These are phyloP conservation scores for Colletotrichum cuscutae DNA, from an alignment of 2,329 filamentous ascomycete species.

Conservation along the genomic window DNA sequence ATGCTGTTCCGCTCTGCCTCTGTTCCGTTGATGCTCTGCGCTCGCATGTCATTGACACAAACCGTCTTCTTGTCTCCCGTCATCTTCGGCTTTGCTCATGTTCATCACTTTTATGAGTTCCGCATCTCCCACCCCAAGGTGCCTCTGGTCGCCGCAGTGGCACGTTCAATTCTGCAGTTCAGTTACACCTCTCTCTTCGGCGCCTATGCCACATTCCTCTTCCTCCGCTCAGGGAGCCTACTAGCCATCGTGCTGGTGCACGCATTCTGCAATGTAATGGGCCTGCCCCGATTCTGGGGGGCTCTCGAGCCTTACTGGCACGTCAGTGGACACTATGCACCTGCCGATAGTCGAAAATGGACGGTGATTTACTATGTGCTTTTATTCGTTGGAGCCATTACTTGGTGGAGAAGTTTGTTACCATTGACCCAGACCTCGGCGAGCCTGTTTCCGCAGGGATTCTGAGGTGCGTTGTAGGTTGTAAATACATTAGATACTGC, in stretches of 20 bases:
- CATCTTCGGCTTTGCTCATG: slow-evolving; percentile 91
- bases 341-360: slow-evolving; percentile 58
- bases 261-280: slow-evolving; percentile 92
- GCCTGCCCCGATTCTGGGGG: slow-evolving; percentile 88
- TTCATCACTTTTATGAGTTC: slow-evolving; percentile 98
- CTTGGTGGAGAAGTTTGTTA: slow-evolving; percentile 79
- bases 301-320: slow-evolving; percentile 68
- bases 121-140: slow-evolving; percentile 80
- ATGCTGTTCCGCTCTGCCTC: slow-evolving; percentile 91
- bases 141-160: slow-evolving; percentile 68
- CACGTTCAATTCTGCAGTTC: slow-evolving; percentile 85
- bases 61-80: slow-evolving; percentile 87
- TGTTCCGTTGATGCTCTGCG: slow-evolving; percentile 82
- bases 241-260: slow-evolving; percentile 81
- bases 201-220: slow-evolving; percentile 91
- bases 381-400: slow-evolving; percentile 75
- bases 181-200: slow-evolving; percentile 93
- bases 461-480: slow-evolving; percentile 1
- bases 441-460: slow-evolving; percentile 50
- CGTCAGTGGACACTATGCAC: neutral
- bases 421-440: slow-evolving; percentile 73
- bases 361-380: slow-evolving; percentile 83
- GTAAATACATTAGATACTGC: neutral
- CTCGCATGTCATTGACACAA: slow-evolving; percentile 63
- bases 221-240: slow-evolving; percentile 85